These are phyloP conservation scores for Colletotrichum sp. DNA, from an alignment of 2,329 filamentous ascomycete species.

Conservation along the genomic window DNA sequence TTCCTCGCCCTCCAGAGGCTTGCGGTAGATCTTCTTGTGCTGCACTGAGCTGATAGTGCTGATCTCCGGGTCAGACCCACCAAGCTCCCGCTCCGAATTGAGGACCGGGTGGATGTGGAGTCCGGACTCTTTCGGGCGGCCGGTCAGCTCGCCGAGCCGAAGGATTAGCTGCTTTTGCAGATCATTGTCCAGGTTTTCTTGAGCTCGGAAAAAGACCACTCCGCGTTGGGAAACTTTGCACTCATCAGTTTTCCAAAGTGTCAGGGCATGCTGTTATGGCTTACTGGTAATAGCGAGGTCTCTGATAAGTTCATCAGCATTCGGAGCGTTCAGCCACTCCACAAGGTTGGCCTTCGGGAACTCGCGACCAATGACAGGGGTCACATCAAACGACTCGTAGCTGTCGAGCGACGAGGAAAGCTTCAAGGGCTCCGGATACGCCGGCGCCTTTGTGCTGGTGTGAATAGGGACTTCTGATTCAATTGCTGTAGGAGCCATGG, in stretches of 20 bases:
- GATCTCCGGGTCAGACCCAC: slow-evolving; percentile 57
- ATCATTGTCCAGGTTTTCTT: slow-evolving; percentile 61
- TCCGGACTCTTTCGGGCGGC: slow-evolving; percentile 60
- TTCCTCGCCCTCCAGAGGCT: slow-evolving; percentile 20
- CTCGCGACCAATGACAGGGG: slow-evolving; percentile 61
- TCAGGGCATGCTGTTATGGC: neutral
- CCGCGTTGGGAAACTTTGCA: slow-evolving; percentile 62
- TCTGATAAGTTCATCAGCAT: slow-evolving; percentile 60
- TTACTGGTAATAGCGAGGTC: slow-evolving; percentile 67
- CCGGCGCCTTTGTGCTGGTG: neutral
- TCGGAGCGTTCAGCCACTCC: slow-evolving; percentile 57
- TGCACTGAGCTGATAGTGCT: slow-evolving; percentile 63
- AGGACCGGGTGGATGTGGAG: slow-evolving; percentile 66
- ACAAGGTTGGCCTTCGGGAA: slow-evolving; percentile 54
- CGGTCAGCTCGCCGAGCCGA: slow-evolving; percentile 62
- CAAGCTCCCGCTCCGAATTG: slow-evolving; percentile 58
- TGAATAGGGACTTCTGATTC: slow-evolving; percentile 13
- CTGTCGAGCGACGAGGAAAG: slow-evolving; percentile 43
- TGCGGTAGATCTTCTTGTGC: slow-evolving; percentile 42
- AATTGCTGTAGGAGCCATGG: slow-evolving; percentile 20
- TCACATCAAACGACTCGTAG: slow-evolving; percentile 53
- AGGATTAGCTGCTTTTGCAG: slow-evolving; percentile 66
- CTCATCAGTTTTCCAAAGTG: neutral
- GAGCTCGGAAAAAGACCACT: slow-evolving; percentile 69
- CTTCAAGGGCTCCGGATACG: slow-evolving; percentile 29